Evolutionary conservation across 2,329 filamentous ascomycete genomes (phyloP), one percentile per base, ranked within the genome.

Genomic region (Elsinoe fawcettii): DNA sequence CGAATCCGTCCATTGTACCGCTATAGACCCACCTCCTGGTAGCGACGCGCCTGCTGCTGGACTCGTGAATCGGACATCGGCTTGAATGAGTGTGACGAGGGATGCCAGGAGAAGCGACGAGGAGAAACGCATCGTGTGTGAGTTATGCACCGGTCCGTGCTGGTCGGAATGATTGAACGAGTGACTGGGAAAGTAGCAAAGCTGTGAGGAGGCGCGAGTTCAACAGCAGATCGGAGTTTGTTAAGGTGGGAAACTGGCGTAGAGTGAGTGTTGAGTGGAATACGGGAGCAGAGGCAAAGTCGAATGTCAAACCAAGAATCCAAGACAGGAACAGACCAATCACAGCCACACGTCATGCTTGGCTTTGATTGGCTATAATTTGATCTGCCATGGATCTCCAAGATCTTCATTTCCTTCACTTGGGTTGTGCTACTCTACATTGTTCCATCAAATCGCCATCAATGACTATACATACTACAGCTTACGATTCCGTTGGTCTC

Each of bases 1-100:
- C 25, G 76, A 77, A 16, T 85, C 81, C 58, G 74, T 72, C 82
- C 82, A 86, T 62, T 75, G 71, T 16, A 84, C 73, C 3, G 73
- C 74, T 49, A 86, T 72, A 12, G 75, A 67, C 55, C 75, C 71
- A 46, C 78, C 80, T 14, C 73, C 76, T 47, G 75, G 67, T 20
- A 82, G 62, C 12, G 73, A 73, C 16, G 75, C 72, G 49, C 80
- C 82, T 20, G 78, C 74, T 27, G 71, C 69, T 5, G 83, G 82
- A 16, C 66, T 69, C 47, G 74, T 77, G 70, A 86, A 81, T 56
- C 77, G 67, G 61, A 83, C 71, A 63, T 79, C 78, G 56, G 80
- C 80, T 59, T 75, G 64, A 23, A 71, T 75, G 58, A 71, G 64
- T n/a, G 73, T 68, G 47, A 72, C 65, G 37, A 79, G 63, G 25